Evolutionary conservation across 1,284 basidiomycete genomes (phyloP).

Genomic region (Tausonia pullulans): DNA sequence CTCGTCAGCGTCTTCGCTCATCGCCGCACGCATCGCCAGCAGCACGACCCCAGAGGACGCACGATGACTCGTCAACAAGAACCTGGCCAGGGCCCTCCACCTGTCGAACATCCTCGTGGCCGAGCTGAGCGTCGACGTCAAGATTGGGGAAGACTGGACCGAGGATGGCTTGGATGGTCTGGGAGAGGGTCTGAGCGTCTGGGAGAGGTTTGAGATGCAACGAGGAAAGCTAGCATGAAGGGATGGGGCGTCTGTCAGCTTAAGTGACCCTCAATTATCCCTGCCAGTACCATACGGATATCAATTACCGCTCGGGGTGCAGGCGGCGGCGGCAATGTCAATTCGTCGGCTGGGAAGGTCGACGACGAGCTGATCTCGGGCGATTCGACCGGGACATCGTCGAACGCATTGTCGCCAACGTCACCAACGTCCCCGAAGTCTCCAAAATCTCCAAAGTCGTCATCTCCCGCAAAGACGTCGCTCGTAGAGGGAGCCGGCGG

Average conservation of each 20-base stretch:
- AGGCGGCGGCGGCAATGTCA: conserved; percentile 10
- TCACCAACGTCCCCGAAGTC: conserved; percentile 57
- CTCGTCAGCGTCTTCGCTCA: background rate
- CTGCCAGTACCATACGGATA: background rate
- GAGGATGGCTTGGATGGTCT: conserved; percentile 4
- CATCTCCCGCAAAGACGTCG: conserved; percentile 24
- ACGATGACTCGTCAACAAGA: conserved; percentile 23
- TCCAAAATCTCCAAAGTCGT: conserved; percentile 53
- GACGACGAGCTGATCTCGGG: conserved; percentile 5
- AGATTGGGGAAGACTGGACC: conserved; percentile 10
- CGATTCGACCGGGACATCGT: conserved; percentile 36
- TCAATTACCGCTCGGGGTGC: conserved; percentile 9
- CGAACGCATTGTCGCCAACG: conserved; percentile 35
- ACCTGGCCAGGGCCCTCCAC: conserved; percentile 14
- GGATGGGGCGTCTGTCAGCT: background rate
- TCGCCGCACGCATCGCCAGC: background rate
- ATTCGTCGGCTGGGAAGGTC: conserved; percentile 31
- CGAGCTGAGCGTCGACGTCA: background rate
- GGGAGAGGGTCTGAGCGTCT: background rate
- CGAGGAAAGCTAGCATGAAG: background rate
- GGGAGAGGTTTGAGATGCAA: conserved; percentile 6
- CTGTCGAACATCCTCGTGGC: conserved; percentile 10
- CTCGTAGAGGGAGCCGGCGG: conserved; percentile 36
- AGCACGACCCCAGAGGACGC: conserved; percentile 21
- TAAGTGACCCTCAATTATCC: background rate